Percentiles rank a stretch among this genome's conserved stretches.
Conservation (phyloP, 2,329 filamentous ascomycete genomes). For the Penicillium sp. region DNA sequence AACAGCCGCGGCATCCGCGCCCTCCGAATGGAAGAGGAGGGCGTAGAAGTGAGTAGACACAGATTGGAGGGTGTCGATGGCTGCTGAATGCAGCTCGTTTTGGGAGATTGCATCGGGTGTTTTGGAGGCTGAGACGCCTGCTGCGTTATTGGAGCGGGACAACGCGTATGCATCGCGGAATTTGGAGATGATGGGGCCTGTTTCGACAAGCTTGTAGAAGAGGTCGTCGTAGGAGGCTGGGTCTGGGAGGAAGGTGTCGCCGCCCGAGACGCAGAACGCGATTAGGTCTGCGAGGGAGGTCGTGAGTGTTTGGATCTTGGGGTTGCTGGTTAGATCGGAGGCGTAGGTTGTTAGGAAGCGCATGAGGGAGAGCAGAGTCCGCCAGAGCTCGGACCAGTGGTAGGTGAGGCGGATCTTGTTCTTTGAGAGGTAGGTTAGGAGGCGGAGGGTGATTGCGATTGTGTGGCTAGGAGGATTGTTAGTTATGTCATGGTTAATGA, state of each 20-base stretch:
- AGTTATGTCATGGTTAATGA: neutral
- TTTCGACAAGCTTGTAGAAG: slow-evolving; percentile 97
- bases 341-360: slow-evolving; percentile 88
- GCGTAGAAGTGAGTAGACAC: slow-evolving; percentile 78
- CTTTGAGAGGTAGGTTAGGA: slow-evolving; percentile 79
- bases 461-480: slow-evolving; percentile 52
- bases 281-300: slow-evolving; percentile 77
- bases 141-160: slow-evolving; percentile 41
- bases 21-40: slow-evolving; percentile 60
- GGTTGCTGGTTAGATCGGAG: slow-evolving; percentile 67
- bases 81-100: slow-evolving; percentile 52
- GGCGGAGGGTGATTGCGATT: slow-evolving; percentile 75
- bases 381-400: slow-evolving; percentile 95
- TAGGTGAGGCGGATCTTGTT: slow-evolving; percentile 78
- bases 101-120: slow-evolving; percentile 14
- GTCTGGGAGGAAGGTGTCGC: slow-evolving; percentile 86
- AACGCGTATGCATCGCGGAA: slow-evolving; percentile 68
- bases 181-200: slow-evolving; percentile 74
- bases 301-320: slow-evolving; percentile 70
- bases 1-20: slow-evolving; percentile 29
- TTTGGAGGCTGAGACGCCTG: slow-evolving; percentile 11
- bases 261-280: slow-evolving; percentile 77
- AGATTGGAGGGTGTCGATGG: slow-evolving; percentile 82
- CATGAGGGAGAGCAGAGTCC: slow-evolving; percentile 79
- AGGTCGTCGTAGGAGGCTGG: slow-evolving; percentile 89